Evolutionary conservation across 1,139 yeast species (phyloP).

Genomic region (Magnusiomyces sp.): DNA sequence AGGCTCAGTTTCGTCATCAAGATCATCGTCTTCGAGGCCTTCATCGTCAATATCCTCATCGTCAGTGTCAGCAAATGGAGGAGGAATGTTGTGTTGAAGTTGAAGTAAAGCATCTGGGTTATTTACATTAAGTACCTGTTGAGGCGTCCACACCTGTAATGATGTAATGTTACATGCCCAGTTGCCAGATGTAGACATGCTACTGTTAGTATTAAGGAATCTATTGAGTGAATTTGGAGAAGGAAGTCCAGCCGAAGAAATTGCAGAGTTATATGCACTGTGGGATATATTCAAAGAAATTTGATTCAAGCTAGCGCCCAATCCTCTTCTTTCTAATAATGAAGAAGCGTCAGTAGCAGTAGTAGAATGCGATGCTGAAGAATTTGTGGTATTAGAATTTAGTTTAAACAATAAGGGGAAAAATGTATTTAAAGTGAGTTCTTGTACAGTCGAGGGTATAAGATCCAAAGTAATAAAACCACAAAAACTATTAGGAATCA

Average conservation of each 20-base stretch:
- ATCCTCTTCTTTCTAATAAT: too few species aligned
- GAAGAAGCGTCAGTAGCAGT: too few species aligned
- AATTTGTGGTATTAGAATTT: background rate
- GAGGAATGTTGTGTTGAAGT: too few species aligned
- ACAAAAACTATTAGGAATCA: constrained; percentile 3
- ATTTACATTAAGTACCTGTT: background rate
- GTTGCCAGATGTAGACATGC: background rate
- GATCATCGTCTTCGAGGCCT: background rate
- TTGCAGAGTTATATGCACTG: background rate
- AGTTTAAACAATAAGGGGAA: background rate
- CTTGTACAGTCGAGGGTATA: constrained; percentile 1
- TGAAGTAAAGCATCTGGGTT: too few species aligned
- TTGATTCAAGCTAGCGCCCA: background rate
- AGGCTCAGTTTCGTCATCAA: background rate
- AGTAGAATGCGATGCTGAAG: too few species aligned
- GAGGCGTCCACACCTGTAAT: constrained; percentile 1
- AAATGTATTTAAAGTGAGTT: constrained; percentile 1
- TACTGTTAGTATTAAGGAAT: too few species aligned
- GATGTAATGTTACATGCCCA: background rate
- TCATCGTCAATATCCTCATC: background rate
- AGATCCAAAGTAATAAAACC: background rate
- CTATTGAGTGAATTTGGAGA: too few species aligned
- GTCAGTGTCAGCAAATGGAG: too few species aligned
- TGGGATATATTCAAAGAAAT: background rate
- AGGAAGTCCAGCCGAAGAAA: background rate